Evolutionary conservation across 139 green algal genomes (phyloP).

Genomic region (Prasinococcaceae sp.): DNA sequence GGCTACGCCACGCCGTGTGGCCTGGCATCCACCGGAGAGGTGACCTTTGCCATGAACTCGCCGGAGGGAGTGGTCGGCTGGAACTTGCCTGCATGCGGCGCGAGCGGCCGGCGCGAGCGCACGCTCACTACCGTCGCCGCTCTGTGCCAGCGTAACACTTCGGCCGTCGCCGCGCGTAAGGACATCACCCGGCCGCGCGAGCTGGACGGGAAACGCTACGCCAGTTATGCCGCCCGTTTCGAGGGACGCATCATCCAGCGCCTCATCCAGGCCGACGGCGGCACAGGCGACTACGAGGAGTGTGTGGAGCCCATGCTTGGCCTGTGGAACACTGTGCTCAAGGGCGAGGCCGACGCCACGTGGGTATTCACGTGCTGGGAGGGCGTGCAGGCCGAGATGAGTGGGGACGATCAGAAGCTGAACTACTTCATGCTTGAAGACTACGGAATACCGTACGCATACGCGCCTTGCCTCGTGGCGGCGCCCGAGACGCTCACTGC

Average conservation of each 20-base stretch:
- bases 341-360: constrained; percentile 58
- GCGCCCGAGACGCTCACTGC: not conserved
- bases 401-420: constrained; percentile 50
- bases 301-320: constrained; percentile 51
- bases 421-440: constrained; percentile 48
- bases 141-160: constrained; percentile 22
- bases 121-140: constrained; percentile 6
- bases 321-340: constrained; percentile 53
- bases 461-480: constrained; percentile 4
- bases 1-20: too few species aligned
- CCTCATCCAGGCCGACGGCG: constrained; percentile 42
- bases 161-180: too few species aligned
- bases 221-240: constrained; percentile 57
- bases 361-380: constrained; percentile 80
- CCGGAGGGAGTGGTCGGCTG: constrained; percentile 8
- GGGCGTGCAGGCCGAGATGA: constrained; percentile 50
- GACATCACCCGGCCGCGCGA: too few species aligned
- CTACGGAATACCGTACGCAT: constrained; percentile 10
- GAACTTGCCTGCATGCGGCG: constrained; percentile 1
- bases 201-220: constrained; percentile 63
- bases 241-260: constrained; percentile 68
- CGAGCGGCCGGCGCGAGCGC: constrained; percentile 1
- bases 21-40: too few species aligned
- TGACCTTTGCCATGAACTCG: constrained; percentile 8
- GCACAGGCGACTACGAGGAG: constrained; percentile 56